These are phyloP conservation scores for Marchantia polymorpha DNA, from an alignment of 225 moss, liverwort and hornwort genomes.

Conservation along the genomic window DNA sequence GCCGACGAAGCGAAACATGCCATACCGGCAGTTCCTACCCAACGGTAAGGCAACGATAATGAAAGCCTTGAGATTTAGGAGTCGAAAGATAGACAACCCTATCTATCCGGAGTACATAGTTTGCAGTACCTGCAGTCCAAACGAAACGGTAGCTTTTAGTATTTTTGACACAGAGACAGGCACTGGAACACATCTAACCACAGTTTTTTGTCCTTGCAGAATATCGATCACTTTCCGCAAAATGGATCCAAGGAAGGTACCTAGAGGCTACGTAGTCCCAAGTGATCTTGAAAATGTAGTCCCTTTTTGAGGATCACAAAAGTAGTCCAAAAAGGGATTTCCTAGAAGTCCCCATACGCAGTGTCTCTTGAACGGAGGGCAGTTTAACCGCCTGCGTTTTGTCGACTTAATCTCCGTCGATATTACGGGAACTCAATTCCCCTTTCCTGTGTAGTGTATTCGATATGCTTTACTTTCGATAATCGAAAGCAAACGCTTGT, in stretches of 20 bases:
- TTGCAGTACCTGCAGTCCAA: not conserved
- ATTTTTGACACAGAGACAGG: not conserved
- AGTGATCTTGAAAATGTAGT: slow-evolving; percentile 23
- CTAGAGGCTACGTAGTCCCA: slow-evolving; percentile 39
- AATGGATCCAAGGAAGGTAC: slow-evolving; percentile 77
- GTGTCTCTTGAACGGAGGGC: too few relatives aligned
- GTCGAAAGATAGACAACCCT: too few relatives aligned
- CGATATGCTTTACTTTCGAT: too few relatives aligned
- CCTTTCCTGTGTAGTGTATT: too few relatives aligned
- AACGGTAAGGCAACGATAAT: slow-evolving; percentile 26
- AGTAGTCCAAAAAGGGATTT: too few relatives aligned
- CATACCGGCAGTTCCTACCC: slow-evolving; percentile 66
- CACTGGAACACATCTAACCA: not conserved
- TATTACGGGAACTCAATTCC: too few relatives aligned
- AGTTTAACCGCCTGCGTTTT: too few relatives aligned
- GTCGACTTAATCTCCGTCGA: too few relatives aligned
- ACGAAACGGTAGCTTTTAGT: not conserved
- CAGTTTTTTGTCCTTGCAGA: slow-evolving; percentile 33
- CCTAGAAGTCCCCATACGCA: too few relatives aligned
- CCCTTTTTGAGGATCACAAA: not conserved
- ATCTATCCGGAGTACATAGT: not conserved
- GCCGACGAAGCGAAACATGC: slow-evolving; percentile 88
- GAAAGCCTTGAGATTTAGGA: too few relatives aligned
- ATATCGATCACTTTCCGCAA: slow-evolving; percentile 89
- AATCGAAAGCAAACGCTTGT: too few relatives aligned